Evolutionary conservation across 495 filamentous ascomycete genomes (phyloP), one percentile per base, ranked within the genome.

Genomic region (Aspergillus conjunctus): DNA sequence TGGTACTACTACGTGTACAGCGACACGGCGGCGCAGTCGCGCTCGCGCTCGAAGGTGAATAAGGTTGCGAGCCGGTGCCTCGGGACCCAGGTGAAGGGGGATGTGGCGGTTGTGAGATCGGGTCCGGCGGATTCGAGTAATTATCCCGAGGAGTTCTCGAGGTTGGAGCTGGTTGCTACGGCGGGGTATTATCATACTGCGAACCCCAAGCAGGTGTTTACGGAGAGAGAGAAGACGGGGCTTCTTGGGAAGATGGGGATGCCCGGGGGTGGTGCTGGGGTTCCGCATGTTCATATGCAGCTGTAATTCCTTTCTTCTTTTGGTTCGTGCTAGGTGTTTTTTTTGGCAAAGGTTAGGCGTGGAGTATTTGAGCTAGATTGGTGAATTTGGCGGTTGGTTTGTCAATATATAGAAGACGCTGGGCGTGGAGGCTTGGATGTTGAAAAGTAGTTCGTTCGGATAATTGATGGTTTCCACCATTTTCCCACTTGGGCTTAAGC

Each of bases 1-100:
- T 60, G 58, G 58, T 53, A 60, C 21, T 60, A 54, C 31, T 53
- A 60, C 22, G 50, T 54, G 32, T 60, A 54, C 26, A 15, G 7
- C 18, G 18, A 41, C 21, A 8, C 7, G 21, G 20, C 18, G 11
- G n/a, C 18, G n/a, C 10, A 14, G 20, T 26, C 26, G 26, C 26
- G 26, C 26, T 26, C 26, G 26, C 26, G 26, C 26, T 26, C 26
- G 2, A 45, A 20, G 45, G 20, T 49, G 17, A 49, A 56, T 20
- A 45, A 56, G 21, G 37, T 56, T 17, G 53, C 53, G 10, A 45
- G 37, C 30, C 53, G 53, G 9, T 49, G 22, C 14, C 15, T 58
- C 18, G 56, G 56, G 15, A n/a, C 21, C 6, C 5, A 30, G 32
- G 20, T 51, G 61, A 60, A 64, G 3, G 44, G 56, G 8, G 48